Conservation (phyloP, 2,329 filamentous ascomycete genomes). For the Leptographium flavum region DNA sequence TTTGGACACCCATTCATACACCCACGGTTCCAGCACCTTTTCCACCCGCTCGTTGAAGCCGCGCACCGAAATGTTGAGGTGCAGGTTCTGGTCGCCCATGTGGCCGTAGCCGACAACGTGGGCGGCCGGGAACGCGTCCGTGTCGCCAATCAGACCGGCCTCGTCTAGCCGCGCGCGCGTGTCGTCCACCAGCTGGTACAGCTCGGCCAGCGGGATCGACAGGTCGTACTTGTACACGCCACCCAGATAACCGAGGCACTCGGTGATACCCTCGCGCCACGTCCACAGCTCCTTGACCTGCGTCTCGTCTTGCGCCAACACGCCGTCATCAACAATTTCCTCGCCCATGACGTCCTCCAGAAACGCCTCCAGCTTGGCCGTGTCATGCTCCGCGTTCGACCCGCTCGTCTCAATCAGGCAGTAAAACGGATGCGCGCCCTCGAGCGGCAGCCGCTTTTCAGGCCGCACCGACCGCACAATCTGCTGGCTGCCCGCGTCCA, state of each 20-base stretch:
- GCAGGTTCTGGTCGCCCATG: slow-evolving; percentile 94
- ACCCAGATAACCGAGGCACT: slow-evolving; percentile 77
- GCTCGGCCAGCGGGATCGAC: slow-evolving; percentile 75
- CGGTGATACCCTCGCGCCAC: slow-evolving; percentile 87
- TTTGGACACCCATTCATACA: slow-evolving; percentile 92
- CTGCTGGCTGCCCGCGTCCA: slow-evolving; percentile 75
- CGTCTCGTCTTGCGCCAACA: slow-evolving; percentile 85
- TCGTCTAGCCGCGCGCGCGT: slow-evolving; percentile 56
- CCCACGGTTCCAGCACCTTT: slow-evolving; percentile 77
- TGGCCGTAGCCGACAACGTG: slow-evolving; percentile 94
- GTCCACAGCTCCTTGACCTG: slow-evolving; percentile 76
- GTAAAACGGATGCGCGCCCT: slow-evolving; percentile 82
- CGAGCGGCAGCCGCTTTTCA: slow-evolving; percentile 65
- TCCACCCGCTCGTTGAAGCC: slow-evolving; percentile 81
- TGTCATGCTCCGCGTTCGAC: slow-evolving; percentile 86
- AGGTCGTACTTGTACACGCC: slow-evolving; percentile 98
- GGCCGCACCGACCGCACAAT: slow-evolving; percentile 59
- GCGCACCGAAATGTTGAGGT: slow-evolving; percentile 76
- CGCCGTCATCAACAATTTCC: slow-evolving; percentile 77
- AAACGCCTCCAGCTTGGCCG: slow-evolving; percentile 78
- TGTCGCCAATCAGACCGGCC: slow-evolving; percentile 64
- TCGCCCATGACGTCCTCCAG: slow-evolving; percentile 79
- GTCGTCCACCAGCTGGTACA: slow-evolving; percentile 85
- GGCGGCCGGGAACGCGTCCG: slow-evolving; percentile 63
- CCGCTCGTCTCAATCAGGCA: slow-evolving; percentile 94